phyloP scores from a whole-genome alignment of 2,329 filamentous ascomycete genomes.

The Clonostachys solani region DNA sequence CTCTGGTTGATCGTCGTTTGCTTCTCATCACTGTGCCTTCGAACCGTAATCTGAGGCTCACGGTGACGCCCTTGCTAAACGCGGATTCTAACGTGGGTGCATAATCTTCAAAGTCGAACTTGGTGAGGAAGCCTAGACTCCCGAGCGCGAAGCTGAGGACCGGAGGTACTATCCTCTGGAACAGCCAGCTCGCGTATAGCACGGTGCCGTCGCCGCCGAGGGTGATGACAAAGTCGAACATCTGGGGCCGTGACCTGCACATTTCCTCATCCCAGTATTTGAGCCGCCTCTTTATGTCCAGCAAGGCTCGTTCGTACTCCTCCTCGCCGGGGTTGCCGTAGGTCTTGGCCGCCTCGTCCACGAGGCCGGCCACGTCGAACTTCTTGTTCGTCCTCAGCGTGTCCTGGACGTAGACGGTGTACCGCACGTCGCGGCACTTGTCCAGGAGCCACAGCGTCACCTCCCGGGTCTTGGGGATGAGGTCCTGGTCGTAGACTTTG shows the following conservation, averaged over 20 bases:
- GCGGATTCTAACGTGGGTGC: constrained; percentile 63
- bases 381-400: constrained; percentile 65
- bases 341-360: constrained; percentile 52
- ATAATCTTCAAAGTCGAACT: constrained; percentile 85
- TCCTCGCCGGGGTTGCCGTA: constrained; percentile 30
- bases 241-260: constrained; percentile 73
- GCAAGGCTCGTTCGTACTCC: constrained; percentile 22
- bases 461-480: constrained; percentile 74
- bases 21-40: constrained; percentile 92
- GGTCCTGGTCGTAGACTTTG: constrained; percentile 81
- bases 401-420: constrained; percentile 80
- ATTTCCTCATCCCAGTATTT: constrained; percentile 82
- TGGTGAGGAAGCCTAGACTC: constrained; percentile 90
- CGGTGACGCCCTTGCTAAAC: constrained; percentile 80
- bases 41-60: constrained; percentile 83
- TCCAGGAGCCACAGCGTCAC: constrained; percentile 78
- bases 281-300: constrained; percentile 47
- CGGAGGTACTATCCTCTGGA: constrained; percentile 91
- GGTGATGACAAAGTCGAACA: constrained; percentile 90
- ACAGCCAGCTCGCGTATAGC: constrained; percentile 92
- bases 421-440: constrained; percentile 60
- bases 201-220: constrained; percentile 96
- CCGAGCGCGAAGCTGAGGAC: constrained; percentile 89
- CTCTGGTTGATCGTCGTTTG: constrained; percentile 41
- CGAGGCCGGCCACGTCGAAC: constrained; percentile 69